These are phyloP conservation scores for Quercus phellos DNA, from an alignment of 331 rosid species.

Conservation along the genomic window DNA sequence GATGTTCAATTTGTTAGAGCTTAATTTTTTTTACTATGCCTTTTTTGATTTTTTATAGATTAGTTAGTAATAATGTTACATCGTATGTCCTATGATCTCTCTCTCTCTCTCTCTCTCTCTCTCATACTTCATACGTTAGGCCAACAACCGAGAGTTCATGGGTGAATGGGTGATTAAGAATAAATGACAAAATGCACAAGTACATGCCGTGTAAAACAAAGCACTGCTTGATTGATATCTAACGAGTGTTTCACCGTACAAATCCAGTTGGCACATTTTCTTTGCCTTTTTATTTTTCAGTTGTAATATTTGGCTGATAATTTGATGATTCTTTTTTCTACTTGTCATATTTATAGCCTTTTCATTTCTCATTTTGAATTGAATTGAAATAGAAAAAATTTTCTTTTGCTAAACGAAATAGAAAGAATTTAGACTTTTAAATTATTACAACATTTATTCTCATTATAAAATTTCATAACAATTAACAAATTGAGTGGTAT, in stretches of 20 bases:
- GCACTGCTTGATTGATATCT: background rate
- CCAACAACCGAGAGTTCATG: constrained; percentile 34
- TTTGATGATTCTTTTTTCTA: no score
- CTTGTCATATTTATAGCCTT: no score
- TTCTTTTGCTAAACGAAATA: no score
- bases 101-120: background rate
- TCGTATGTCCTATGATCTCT: background rate
- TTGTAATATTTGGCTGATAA: background rate
- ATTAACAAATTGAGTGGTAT: no score
- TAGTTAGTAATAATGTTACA: constrained; percentile 26
- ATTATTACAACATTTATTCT: no score
- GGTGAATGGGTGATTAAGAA: constrained; percentile 1
- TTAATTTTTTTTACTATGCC: background rate
- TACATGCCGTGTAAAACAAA: background rate
- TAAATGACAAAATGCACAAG: background rate
- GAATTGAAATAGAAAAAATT: no score
- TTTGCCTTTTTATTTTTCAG: background rate
- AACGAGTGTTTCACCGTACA: background rate
- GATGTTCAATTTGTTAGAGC: background rate
- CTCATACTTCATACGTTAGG: constrained; percentile 14
- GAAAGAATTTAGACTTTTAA: no score
- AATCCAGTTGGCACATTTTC: background rate
- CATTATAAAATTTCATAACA: no score
- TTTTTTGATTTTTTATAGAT: constrained; percentile 17
- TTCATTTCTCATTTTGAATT: no score